These are phyloP conservation scores for Pterocarpus macrocarpus DNA, from an alignment of 306 rosid genomes.

Conservation along the genomic window DNA sequence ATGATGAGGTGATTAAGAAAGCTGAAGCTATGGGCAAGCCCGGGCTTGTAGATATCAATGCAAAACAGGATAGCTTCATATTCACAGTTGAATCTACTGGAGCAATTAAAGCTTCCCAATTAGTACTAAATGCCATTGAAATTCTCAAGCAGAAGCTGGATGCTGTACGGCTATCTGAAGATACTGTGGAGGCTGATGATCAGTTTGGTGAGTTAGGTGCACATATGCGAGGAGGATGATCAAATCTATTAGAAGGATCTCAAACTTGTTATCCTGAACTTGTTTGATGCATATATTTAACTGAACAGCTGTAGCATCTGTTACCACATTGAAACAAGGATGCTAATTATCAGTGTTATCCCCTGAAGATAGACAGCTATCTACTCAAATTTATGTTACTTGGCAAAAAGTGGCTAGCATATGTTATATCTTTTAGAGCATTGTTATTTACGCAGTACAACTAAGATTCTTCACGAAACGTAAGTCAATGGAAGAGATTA, in stretches of 20 bases:
- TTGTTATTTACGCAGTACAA: neutral
- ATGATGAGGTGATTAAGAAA: slow-evolving; percentile 93
- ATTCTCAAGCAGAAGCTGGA: slow-evolving; percentile 91
- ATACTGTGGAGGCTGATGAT: slow-evolving; percentile 92
- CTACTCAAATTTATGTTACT: neutral
- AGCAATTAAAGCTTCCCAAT: slow-evolving; percentile 86
- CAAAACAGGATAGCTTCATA: slow-evolving; percentile 88
- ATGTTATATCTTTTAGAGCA: neutral
- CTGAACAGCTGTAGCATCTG: slow-evolving; percentile 42
- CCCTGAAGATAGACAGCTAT: slow-evolving; percentile 2
- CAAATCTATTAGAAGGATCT: slow-evolving; percentile 7
- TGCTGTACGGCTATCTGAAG: slow-evolving; percentile 93
- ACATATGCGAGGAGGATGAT: slow-evolving; percentile 95
- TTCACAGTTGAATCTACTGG: slow-evolving; percentile 96
- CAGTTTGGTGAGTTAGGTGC: slow-evolving; percentile 98
- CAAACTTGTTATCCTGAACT: slow-evolving; percentile 41
- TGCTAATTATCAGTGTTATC: slow-evolving; percentile 36
- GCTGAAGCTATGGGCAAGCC: slow-evolving; percentile 98
- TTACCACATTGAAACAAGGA: slow-evolving; percentile 32
- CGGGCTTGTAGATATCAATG: slow-evolving; percentile 88
- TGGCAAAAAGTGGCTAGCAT: neutral
- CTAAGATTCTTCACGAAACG: neutral
- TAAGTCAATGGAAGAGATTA: neutral
- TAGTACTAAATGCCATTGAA: slow-evolving; percentile 90
- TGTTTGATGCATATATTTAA: slow-evolving; percentile 44